Base-by-base conservation (phyloP, 257 asterid species). In the Nicotiana knightiana region DNA sequence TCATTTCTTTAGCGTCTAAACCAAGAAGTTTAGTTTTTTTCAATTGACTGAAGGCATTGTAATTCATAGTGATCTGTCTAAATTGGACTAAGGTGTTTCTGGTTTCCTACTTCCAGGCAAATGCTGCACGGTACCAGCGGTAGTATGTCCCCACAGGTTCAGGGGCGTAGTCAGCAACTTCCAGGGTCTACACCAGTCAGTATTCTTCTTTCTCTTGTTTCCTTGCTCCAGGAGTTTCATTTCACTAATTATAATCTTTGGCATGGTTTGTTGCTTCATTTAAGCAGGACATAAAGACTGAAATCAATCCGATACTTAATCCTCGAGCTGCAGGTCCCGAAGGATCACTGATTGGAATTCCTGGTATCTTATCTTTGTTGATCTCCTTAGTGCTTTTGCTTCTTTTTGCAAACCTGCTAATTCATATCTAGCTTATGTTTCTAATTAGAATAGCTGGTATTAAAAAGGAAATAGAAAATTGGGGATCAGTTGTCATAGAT, bases 71-170 rank as follows among this genome's bases (percentile, higher is more conserved):
- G 21, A 63, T 64, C 61, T 46, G 43, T 33, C 73, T 63, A 30
- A 43, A 28, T 61, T 63, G 46, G 61, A 43, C 83, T 80, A 64
- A 63, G 61, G 46, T 65, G 48, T 80, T 73, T 46, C 26, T 73
- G 79, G 62, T 65, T 78, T 80, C 48, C 16, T 32, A 79, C 53
- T 86, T 87, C 55, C 90, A 96, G 99, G 93, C 98, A 90, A 88
- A 89, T 94, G 87, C 87, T 92, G 66, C 98, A 93, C 82, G 97
- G 97, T 87, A 9, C 90, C 61, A 89, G 92, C 75, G 98, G 97
- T 83, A 96, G 91, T 71, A 93, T 93, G 92, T 92, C 98, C 33
- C 92, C 99, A 6, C 99, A 94, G 84, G 95, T 93, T 83, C 99
- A 94, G 87, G 88, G 91, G 76, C 92, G 97, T 70, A 90, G 89